Percentiles rank a stretch among this genome's conserved stretches.
These are phyloP conservation scores for Brassica nigra DNA, from an alignment of 345 rosid species.

Conservation along the genomic window DNA sequence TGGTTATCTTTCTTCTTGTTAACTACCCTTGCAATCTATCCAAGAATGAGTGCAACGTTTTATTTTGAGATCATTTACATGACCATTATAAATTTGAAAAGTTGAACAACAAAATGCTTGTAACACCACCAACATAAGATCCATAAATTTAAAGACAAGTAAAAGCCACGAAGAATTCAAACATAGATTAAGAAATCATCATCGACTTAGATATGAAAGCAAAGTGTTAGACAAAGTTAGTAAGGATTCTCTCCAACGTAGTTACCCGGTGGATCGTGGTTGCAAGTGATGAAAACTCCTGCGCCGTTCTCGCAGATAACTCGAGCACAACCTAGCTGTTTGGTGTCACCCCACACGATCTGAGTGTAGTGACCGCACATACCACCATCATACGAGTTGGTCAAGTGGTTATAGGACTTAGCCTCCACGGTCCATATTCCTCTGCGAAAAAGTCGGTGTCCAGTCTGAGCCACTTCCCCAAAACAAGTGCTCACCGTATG, in stretches of 20 bases:
- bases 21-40: neutral
- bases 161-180: neutral
- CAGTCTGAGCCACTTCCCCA: slow-evolving; percentile 87
- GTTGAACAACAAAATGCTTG: slow-evolving; percentile 16
- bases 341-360: slow-evolving; percentile 67
- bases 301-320: slow-evolving; percentile 52
- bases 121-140: slow-evolving; percentile 13
- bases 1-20: neutral
- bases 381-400: slow-evolving; percentile 53
- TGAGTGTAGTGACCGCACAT: slow-evolving; percentile 97
- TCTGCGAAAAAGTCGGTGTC: slow-evolving; percentile 64
- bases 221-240: slow-evolving; percentile 36
- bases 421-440: slow-evolving; percentile 65
- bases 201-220: neutral
- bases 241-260: slow-evolving; percentile 80
- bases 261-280: slow-evolving; percentile 96
- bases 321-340: slow-evolving; percentile 71
- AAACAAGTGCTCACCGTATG: slow-evolving; percentile 83
- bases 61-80: neutral
- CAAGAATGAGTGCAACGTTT: neutral
- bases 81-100: slow-evolving; percentile 11
- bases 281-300: slow-evolving; percentile 81
- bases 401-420: slow-evolving; percentile 51
- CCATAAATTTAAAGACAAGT: neutral
- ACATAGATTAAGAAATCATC: neutral